phyloP scores from a whole-genome alignment of 73 alveolate genomes.

The Uronychia binucleata region DNA sequence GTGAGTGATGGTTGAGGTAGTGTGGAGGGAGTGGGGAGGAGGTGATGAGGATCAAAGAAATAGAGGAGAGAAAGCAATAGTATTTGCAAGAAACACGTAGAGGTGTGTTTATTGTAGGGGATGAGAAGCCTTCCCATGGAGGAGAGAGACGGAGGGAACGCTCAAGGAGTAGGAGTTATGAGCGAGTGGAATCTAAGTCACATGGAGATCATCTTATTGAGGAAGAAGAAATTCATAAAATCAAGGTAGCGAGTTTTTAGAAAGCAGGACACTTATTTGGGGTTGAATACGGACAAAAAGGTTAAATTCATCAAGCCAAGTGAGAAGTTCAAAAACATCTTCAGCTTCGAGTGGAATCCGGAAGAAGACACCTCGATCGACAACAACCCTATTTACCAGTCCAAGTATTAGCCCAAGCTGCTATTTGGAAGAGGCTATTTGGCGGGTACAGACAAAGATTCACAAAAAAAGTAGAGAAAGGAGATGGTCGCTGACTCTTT shows the following conservation, averaged over 20 bases:
- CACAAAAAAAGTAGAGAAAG: conserved; percentile 14
- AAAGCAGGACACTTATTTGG: conserved; percentile 37
- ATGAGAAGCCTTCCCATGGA: neutral
- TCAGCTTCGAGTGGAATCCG: conserved; percentile 78
- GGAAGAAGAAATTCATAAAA: conserved; percentile 42
- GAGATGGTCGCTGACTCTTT: neutral
- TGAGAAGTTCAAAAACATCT: conserved; percentile 77
- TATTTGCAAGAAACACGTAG: neutral
- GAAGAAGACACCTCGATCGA: conserved; percentile 85
- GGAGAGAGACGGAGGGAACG: neutral
- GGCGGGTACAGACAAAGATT: conserved; percentile 68
- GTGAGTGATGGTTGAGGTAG: conserved; percentile 6
- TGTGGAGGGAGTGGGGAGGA: conserved; percentile 6
- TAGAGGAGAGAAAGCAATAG: neutral
- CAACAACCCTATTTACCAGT: conserved; percentile 64
- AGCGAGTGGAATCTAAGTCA: neutral
- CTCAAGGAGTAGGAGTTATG: neutral
- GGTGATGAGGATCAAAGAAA: neutral
- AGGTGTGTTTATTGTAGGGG: too few species aligned
- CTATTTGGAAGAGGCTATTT: conserved; percentile 78
- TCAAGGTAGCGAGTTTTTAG: conserved; percentile 50
- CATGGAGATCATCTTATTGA: conserved; percentile 11
- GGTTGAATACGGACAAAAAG: conserved; percentile 56
- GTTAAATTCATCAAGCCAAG: conserved; percentile 67
- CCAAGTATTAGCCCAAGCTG: conserved; percentile 59